phyloP scores from a whole-genome alignment of 805 yeast genomes.

The Candida ascalaphidarum region DNA sequence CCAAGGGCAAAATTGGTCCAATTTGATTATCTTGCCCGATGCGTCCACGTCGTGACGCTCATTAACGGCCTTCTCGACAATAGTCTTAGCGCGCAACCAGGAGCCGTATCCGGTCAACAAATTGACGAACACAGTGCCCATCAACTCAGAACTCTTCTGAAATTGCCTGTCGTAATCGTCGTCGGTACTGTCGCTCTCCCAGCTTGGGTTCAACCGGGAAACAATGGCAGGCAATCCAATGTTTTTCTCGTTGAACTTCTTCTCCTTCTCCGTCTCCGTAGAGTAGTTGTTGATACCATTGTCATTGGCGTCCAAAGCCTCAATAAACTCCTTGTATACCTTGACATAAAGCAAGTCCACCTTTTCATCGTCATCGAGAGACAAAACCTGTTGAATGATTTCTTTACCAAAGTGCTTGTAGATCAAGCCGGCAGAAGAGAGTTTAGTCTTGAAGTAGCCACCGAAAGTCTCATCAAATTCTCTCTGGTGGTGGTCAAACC shows the following conservation, averaged over 20 bases:
- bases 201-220: conserved; percentile 72
- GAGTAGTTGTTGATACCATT: conserved; percentile 76
- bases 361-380: conserved; percentile 24
- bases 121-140: conserved; percentile 74
- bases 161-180: conserved; percentile 61
- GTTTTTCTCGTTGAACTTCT: conserved; percentile 62
- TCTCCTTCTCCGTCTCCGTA: conserved; percentile 42
- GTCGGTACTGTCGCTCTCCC: conserved; percentile 66
- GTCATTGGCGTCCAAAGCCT: conserved; percentile 92
- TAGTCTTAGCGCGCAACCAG: conserved; percentile 84
- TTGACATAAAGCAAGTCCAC: conserved; percentile 62
- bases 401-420: conserved; percentile 80
- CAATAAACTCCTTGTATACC: conserved; percentile 81
- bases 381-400: conserved; percentile 47
- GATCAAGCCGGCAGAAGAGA: conserved; percentile 89
- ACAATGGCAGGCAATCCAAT: conserved; percentile 75
- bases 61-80: conserved; percentile 65
- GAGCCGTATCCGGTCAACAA: conserved; percentile 68
- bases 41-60: conserved; percentile 51
- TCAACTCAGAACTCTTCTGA: conserved; percentile 61
- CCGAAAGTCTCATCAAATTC: conserved; percentile 76
- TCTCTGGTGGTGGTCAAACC: conserved; percentile 94
- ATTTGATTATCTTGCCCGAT: conserved; percentile 66
- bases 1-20: conserved; percentile 87
- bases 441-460: conserved; percentile 56